phyloP scores from a whole-genome alignment of 768 basidiomycete species.

The Asterophora lycoperdoides region DNA sequence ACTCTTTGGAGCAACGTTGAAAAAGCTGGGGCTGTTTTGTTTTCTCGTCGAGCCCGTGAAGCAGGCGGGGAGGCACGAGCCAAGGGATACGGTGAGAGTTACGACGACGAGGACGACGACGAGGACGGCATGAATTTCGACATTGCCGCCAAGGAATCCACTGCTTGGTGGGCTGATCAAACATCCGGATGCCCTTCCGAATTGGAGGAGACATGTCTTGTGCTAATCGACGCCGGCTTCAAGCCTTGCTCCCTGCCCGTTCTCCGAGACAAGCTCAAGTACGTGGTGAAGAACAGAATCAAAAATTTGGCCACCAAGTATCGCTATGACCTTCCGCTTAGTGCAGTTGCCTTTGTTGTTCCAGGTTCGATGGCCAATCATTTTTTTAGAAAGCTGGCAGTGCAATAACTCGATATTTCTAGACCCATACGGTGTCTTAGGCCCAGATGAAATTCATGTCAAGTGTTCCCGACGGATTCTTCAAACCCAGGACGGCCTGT shows the following conservation, averaged over 20 bases:
- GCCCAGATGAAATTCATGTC: conserved; percentile 54
- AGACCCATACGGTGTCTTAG: conserved; percentile 53
- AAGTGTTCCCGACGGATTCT: conserved; percentile 46
- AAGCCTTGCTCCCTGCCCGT: conserved; percentile 43
- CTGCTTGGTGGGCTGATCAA: conserved; percentile 68
- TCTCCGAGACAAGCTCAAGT: conserved; percentile 49
- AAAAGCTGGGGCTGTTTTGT: conserved; percentile 32
- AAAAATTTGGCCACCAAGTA: conserved; percentile 39
- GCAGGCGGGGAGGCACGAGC: conserved; percentile 37
- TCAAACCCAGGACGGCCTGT: conserved; percentile 34
- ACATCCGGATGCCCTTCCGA: conserved; percentile 58
- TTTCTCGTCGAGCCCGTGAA: conserved; percentile 30
- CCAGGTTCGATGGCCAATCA: conserved; percentile 40
- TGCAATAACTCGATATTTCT: neutral
- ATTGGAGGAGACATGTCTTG: conserved; percentile 60
- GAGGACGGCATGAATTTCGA: conserved; percentile 30
- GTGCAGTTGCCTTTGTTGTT: conserved; percentile 57
- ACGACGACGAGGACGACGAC: conserved; percentile 36
- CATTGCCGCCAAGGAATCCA: conserved; percentile 36
- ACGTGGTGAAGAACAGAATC: conserved; percentile 42
- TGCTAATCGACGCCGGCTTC: conserved; percentile 57
- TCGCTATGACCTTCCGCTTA: conserved; percentile 51
- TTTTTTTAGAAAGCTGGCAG: too few relatives aligned
- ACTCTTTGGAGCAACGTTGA: conserved; percentile 39
- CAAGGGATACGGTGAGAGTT: conserved; percentile 37